These are phyloP conservation scores for Tylopilus balloui DNA, from an alignment of 768 basidiomycete species.

Conservation along the genomic window DNA sequence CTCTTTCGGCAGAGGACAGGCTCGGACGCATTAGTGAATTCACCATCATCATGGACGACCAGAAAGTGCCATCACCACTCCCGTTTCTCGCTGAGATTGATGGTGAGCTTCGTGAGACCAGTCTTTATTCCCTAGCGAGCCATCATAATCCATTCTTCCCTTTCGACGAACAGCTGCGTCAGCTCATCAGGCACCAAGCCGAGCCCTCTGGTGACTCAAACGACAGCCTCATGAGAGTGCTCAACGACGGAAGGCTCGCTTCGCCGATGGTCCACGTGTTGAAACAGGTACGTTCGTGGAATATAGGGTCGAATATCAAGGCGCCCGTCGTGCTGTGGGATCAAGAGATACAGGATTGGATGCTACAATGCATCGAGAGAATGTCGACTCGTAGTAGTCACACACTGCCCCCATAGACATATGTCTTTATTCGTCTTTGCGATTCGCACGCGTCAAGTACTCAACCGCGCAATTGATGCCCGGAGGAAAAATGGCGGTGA, in stretches of 20 bases:
- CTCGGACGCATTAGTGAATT: conserved; percentile 14
- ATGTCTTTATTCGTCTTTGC: background rate
- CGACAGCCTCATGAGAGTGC: background rate
- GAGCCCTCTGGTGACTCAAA: conserved; percentile 5
- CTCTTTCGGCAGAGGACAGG: conserved; percentile 13
- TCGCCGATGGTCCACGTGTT: conserved; percentile 15
- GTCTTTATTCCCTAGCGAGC: background rate
- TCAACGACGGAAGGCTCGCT: background rate
- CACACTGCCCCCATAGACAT: background rate
- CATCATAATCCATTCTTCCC: background rate
- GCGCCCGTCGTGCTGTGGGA: conserved; percentile 19
- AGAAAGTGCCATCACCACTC: background rate
- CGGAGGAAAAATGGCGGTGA: background rate
- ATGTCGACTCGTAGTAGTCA: background rate
- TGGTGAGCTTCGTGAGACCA: conserved; percentile 4
- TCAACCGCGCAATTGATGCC: too few relatives aligned
- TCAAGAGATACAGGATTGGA: conserved; percentile 10
- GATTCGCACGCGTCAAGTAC: too few relatives aligned
- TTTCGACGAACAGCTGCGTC: background rate
- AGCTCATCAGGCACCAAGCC: conserved; percentile 2
- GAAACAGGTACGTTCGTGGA: conserved; percentile 18
- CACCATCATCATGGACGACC: conserved; percentile 18
- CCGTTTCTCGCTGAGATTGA: conserved; percentile 12
- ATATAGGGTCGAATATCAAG: conserved; percentile 18
- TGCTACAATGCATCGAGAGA: conserved; percentile 8